Evolutionary conservation across 495 filamentous ascomycete species (phyloP).

Genomic region (Astrothelium macrocarpum): DNA sequence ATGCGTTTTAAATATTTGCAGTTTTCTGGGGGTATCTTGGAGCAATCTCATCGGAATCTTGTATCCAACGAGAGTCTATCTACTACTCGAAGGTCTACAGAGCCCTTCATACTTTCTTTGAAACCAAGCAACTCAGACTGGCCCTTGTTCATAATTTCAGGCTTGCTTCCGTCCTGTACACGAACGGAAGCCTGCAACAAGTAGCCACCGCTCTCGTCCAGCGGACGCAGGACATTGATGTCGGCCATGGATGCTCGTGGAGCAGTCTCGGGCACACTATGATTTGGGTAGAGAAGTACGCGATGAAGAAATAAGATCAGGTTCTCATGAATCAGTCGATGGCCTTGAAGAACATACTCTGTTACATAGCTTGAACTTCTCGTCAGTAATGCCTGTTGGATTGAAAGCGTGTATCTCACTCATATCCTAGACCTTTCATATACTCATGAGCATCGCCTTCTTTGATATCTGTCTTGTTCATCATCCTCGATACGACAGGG

Average conservation of each 20-base stretch:
- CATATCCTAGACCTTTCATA: conserved; percentile 35
- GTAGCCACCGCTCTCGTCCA: conserved; percentile 31
- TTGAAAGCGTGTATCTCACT: conserved; percentile 24
- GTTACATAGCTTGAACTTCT: conserved; percentile 33
- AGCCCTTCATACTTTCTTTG: conserved; percentile 53
- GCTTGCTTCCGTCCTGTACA: conserved; percentile 31
- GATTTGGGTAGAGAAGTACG: conserved; percentile 23
- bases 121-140: conserved; percentile 50
- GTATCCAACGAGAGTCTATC: conserved; percentile 60
- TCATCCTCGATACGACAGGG: conserved; percentile 30
- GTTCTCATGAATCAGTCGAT: conserved; percentile 37
- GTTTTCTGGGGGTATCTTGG: no score
- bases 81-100: conserved; percentile 52
- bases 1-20: no score
- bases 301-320: conserved; percentile 35
- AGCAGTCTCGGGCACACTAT: conserved; percentile 26
- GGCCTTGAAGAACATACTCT: conserved; percentile 35
- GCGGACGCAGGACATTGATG: conserved; percentile 22
- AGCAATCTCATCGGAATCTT: conserved; percentile 22
- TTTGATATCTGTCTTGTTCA: conserved; percentile 28
- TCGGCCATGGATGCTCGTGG: conserved; percentile 41
- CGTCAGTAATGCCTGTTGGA: conserved; percentile 9
- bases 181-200: conserved; percentile 35
- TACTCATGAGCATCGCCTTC: conserved; percentile 35
- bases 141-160: conserved; percentile 41